Conservation (phyloP, 768 basidiomycete species). For the Leccinum rimulosum region DNA sequence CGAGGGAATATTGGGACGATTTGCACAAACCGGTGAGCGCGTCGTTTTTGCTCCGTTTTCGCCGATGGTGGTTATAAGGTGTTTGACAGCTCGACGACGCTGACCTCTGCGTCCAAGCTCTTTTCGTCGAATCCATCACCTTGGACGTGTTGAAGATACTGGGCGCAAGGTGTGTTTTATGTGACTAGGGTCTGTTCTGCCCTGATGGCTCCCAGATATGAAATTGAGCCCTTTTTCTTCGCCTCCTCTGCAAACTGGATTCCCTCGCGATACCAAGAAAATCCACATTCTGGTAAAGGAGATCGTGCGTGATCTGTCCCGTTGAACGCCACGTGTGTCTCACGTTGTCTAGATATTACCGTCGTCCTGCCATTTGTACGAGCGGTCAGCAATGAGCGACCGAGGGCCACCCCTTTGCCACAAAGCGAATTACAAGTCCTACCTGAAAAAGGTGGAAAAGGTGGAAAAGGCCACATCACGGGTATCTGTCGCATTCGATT, state of each 20-base stretch:
- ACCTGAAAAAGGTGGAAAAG: constrained; percentile 9
- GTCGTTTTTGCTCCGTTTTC: background rate
- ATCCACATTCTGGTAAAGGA: constrained; percentile 21
- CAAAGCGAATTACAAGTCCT: constrained; percentile 12
- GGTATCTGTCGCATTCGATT: constrained; percentile 12
- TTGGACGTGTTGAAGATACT: constrained; percentile 35
- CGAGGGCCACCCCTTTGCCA: constrained; percentile 13
- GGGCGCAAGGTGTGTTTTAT: constrained; percentile 33
- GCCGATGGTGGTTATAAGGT: background rate
- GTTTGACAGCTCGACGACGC: constrained; percentile 19
- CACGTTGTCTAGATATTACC: constrained; percentile 37
- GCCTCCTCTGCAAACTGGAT: constrained; percentile 43
- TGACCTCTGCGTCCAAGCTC: constrained; percentile 29
- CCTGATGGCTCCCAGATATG: constrained; percentile 30
- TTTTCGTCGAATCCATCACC: constrained; percentile 38
- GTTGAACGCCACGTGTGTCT: background rate
- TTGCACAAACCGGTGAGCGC: constrained; percentile 27
- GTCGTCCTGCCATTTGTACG: constrained; percentile 43
- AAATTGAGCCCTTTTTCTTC: constrained; percentile 45
- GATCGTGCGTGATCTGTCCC: constrained; percentile 36
- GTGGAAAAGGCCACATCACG: constrained; percentile 10
- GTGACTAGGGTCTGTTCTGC: background rate
- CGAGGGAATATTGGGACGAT: constrained; percentile 27
- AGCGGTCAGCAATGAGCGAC: constrained; percentile 31
- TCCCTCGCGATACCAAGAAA: constrained; percentile 42